Evolutionary conservation across 2,329 filamentous ascomycete species (phyloP), one percentile per base, ranked within the genome.

Genomic region (Simplicillium sp.): DNA sequence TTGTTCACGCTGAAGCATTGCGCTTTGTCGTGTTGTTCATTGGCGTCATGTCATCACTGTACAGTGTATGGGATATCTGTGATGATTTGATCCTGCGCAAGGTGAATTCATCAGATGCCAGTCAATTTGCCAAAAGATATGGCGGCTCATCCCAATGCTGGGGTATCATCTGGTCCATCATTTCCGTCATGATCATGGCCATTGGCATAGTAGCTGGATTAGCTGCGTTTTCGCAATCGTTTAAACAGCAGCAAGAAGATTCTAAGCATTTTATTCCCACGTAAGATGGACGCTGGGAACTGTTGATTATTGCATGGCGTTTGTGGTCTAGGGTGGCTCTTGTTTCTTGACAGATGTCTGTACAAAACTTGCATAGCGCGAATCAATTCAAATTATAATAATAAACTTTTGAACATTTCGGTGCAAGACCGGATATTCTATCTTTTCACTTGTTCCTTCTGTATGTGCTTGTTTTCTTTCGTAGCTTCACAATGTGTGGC

Each of bases 41-140:
- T 46, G 84, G 84, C 34, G 84, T 88, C 50, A 88, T 89, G 84
- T 84, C 78, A 7, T 81, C 78, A 2, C 71, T 89, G 1, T 89
- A 89, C 60, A 85, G 80, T 48, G 83, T 85, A 5, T 89, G 84
- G 84, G 84, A 89, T 65, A 89, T 89, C 50, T 88, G 83, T 59
- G 84, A 90, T 54, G 84, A 90, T 50, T 67, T 89, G 28, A 87
- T 90, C 49, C 65, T 88, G 4, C 74, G 84, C 44, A 89, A 88
- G 62, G 82, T 89, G 39, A 88, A 89, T 59, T 78, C 73, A 16
- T 87, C 83, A 4, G 84, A 90, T 54, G 84, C 84, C 6, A 85
- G 80, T 49, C 82, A 87, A 25, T 89, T 89, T 51, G 84, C 84
- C 7, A 71, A 86, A 60, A 71, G 78, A 16, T 89, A 89, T 50